These are phyloP conservation scores for Serendipita sp. DNA, from an alignment of 768 basidiomycete species.

Conservation along the genomic window DNA sequence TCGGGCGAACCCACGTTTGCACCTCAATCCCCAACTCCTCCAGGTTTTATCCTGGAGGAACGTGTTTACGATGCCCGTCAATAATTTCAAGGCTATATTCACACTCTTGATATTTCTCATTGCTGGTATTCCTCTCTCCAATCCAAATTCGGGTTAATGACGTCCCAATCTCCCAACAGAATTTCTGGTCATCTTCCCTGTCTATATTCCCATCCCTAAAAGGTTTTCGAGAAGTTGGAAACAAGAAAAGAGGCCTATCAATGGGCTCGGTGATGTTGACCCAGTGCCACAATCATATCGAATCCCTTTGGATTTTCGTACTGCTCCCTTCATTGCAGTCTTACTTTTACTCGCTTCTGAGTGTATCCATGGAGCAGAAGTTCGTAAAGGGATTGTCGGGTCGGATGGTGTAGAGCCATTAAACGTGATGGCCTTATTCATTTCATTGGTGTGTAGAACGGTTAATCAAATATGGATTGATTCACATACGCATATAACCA, in stretches of 20 bases:
- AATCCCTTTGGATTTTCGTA: slow-evolving; percentile 19
- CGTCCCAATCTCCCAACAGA: slow-evolving; percentile 12
- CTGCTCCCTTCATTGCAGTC: slow-evolving; percentile 26
- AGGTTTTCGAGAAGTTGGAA: background rate
- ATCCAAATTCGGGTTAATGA: background rate
- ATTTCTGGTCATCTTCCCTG: slow-evolving; percentile 22
- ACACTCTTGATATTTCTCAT: slow-evolving; percentile 23
- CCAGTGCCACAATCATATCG: background rate
- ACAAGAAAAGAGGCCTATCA: background rate
- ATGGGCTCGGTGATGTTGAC: background rate
- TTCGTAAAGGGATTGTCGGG: slow-evolving; percentile 68
- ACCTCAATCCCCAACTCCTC: background rate
- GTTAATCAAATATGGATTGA: too few relatives aligned
- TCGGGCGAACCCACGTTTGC: background rate
- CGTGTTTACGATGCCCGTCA: slow-evolving; percentile 12
- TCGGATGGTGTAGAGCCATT: slow-evolving; percentile 70
- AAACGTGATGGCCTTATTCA: slow-evolving; percentile 85
- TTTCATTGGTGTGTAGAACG: slow-evolving; percentile 40
- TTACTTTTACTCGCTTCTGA: slow-evolving; percentile 24
- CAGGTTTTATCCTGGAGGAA: background rate
- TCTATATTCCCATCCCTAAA: slow-evolving; percentile 18
- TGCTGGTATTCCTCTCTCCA: slow-evolving; percentile 19
- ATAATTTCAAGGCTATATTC: slow-evolving; percentile 18
- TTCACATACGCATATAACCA: slow-evolving; percentile 7
- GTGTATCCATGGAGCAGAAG: slow-evolving; percentile 26